phyloP scores from a whole-genome alignment of 495 filamentous ascomycete species.

The Beverwykella pulmonaria region DNA sequence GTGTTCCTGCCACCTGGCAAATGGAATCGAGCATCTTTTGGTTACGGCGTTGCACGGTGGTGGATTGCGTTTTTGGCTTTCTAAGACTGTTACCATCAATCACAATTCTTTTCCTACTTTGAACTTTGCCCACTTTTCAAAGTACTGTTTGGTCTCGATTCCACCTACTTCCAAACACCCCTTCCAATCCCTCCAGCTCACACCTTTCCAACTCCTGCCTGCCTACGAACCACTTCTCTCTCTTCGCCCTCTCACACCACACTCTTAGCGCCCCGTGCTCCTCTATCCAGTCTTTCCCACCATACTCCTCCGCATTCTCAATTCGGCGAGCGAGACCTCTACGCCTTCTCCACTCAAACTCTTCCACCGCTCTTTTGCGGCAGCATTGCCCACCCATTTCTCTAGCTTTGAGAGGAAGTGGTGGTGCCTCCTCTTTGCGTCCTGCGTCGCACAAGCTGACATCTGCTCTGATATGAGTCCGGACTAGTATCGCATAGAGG shows the following conservation, averaged over 20 bases:
- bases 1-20: not conserved
- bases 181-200: slow-evolving; percentile 13
- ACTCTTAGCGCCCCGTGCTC: slow-evolving; percentile 12
- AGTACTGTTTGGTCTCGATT: no score
- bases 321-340: slow-evolving; percentile 18
- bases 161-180: not conserved
- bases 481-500: not conserved
- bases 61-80: not conserved
- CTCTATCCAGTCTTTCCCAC: slow-evolving; percentile 10
- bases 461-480: not conserved
- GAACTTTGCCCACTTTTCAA: no score
- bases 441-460: not conserved
- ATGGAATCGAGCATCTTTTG: not conserved
- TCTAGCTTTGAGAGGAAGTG: slow-evolving; percentile 5
- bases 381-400: not conserved
- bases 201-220: slow-evolving; percentile 9
- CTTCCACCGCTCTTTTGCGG: not conserved
- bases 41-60: not conserved
- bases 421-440: not conserved
- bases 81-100: not conserved
- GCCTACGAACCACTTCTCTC: slow-evolving; percentile 11
- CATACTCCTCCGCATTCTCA: not conserved
- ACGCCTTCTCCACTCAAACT: slow-evolving; percentile 22
- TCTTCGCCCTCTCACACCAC: slow-evolving; percentile 26
- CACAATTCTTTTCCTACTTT: no score